Evolutionary conservation across 805 yeast species (phyloP).

Genomic region (Myxozyma nipponensis): DNA sequence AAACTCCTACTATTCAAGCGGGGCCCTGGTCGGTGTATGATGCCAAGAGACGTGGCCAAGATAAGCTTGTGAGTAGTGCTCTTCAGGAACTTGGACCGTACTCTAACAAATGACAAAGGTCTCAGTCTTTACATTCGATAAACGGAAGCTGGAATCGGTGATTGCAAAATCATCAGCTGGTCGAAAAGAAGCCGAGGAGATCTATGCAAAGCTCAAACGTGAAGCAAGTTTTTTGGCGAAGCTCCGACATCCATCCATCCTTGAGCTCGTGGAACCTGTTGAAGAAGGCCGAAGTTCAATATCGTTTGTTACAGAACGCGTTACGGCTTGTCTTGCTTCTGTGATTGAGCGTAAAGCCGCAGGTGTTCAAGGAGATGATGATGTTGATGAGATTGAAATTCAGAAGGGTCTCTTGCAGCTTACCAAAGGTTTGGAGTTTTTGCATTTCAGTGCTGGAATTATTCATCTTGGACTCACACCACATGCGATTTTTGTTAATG

Average conservation of each 20-base stretch:
- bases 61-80: slow-evolving; percentile 37
- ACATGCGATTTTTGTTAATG: slow-evolving; percentile 66
- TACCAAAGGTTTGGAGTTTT: slow-evolving; percentile 71
- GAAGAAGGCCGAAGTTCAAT: slow-evolving; percentile 80
- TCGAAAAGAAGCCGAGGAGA: slow-evolving; percentile 52
- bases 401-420: slow-evolving; percentile 81
- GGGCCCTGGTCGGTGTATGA: slow-evolving; percentile 85
- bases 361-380: slow-evolving; percentile 39
- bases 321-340: slow-evolving; percentile 53
- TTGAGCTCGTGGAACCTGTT: slow-evolving; percentile 79
- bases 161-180: slow-evolving; percentile 50
- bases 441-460: slow-evolving; percentile 70
- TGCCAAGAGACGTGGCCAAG: slow-evolving; percentile 66
- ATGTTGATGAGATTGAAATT: slow-evolving; percentile 50
- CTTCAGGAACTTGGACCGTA: neutral
- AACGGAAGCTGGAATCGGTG: slow-evolving; percentile 61
- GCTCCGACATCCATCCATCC: slow-evolving; percentile 82
- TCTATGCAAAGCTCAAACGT: slow-evolving; percentile 57
- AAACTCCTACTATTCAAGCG: slow-evolving; percentile 63
- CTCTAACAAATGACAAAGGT: slow-evolving; percentile 40
- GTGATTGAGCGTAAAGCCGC: slow-evolving; percentile 38
- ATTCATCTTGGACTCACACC: slow-evolving; percentile 82
- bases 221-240: slow-evolving; percentile 73
- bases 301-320: slow-evolving; percentile 79
- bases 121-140: slow-evolving; percentile 84